A percentile compares a stretch with the other conserved stretches of the same genome.
phyloP scores from a whole-genome alignment of 352 stramenopile species.

The Elongisporangium undulatum region DNA sequence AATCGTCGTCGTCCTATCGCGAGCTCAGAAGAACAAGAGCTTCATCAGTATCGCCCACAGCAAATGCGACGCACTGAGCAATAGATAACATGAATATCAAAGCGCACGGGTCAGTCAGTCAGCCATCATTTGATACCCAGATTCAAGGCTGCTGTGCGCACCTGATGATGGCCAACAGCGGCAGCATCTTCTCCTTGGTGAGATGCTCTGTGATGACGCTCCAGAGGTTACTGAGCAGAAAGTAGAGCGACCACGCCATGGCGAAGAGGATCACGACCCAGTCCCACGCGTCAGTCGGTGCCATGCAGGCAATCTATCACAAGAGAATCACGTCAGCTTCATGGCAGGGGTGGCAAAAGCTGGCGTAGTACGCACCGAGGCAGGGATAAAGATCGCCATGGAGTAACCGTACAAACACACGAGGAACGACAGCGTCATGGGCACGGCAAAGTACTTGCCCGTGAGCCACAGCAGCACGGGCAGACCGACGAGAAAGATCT shows the following conservation, averaged over 20 bases:
- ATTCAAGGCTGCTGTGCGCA: conserved; percentile 14
- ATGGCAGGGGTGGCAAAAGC: conserved; percentile 1
- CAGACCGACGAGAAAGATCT: conserved; percentile 69
- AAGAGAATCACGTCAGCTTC: not conserved
- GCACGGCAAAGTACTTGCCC: conserved; percentile 74
- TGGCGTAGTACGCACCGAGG: conserved; percentile 44
- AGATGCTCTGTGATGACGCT: conserved; percentile 68
- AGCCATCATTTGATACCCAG: not conserved
- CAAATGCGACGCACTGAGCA: conserved; percentile 68
- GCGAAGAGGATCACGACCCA: conserved; percentile 76
- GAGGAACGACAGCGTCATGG: conserved; percentile 76
- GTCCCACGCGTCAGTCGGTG: conserved; percentile 64
- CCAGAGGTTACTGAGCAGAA: conserved; percentile 79
- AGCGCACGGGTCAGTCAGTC: conserved; percentile 3
- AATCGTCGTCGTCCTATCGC: not conserved
- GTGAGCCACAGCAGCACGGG: conserved; percentile 74
- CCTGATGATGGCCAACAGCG: conserved; percentile 78
- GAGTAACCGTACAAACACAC: conserved; percentile 86
- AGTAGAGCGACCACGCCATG: conserved; percentile 85
- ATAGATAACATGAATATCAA: conserved; percentile 7
- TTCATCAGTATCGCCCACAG: conserved; percentile 85
- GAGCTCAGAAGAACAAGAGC: conserved; percentile 77
- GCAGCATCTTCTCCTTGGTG: conserved; percentile 86
- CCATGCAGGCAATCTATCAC: conserved; percentile 69
- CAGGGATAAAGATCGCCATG: conserved; percentile 77